These are phyloP conservation scores for Apiotrichum montevideense DNA, from an alignment of 1,284 basidiomycete genomes.

Conservation along the genomic window DNA sequence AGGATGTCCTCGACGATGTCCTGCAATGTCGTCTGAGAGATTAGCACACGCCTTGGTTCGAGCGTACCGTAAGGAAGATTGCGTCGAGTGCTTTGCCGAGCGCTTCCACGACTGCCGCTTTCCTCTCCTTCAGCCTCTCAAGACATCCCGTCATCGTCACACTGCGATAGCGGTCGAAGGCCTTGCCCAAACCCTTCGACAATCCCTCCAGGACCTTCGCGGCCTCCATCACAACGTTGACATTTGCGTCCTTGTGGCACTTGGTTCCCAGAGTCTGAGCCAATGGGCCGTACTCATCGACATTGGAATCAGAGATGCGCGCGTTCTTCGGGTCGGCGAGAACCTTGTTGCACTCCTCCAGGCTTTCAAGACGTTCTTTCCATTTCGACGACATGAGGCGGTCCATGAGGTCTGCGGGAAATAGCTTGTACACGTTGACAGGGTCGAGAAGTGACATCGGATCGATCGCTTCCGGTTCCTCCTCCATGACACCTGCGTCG, in stretches of 20 bases:
- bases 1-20: slow-evolving; percentile 83
- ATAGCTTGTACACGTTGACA: slow-evolving; percentile 66
- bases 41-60: slow-evolving; percentile 6
- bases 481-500: slow-evolving; percentile 29
- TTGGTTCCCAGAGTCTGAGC: slow-evolving; percentile 64
- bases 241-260: slow-evolving; percentile 85
- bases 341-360: slow-evolving; percentile 74
- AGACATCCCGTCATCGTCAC: slow-evolving; percentile 71
- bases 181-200: slow-evolving; percentile 70
- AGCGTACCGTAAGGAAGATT: slow-evolving; percentile 70
- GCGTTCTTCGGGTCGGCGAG: slow-evolving; percentile 60
- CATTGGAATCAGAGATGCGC: slow-evolving; percentile 69
- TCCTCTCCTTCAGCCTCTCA: slow-evolving; percentile 91
- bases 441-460: slow-evolving; percentile 78
- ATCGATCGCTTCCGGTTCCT: slow-evolving; percentile 55
- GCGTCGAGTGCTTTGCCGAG: slow-evolving; percentile 85
- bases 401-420: slow-evolving; percentile 68
- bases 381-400: slow-evolving; percentile 85
- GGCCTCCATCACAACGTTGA: slow-evolving; percentile 88
- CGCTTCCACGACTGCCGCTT: slow-evolving; percentile 80
- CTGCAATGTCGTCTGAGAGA: slow-evolving; percentile 63
- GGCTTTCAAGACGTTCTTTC: slow-evolving; percentile 92
- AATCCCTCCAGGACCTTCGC: slow-evolving; percentile 80
- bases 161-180: slow-evolving; percentile 71
- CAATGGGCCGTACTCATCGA: slow-evolving; percentile 35